These are phyloP conservation scores for Neopestalotiopsis clavispora DNA, from an alignment of 2,329 filamentous ascomycete genomes.

Conservation along the genomic window DNA sequence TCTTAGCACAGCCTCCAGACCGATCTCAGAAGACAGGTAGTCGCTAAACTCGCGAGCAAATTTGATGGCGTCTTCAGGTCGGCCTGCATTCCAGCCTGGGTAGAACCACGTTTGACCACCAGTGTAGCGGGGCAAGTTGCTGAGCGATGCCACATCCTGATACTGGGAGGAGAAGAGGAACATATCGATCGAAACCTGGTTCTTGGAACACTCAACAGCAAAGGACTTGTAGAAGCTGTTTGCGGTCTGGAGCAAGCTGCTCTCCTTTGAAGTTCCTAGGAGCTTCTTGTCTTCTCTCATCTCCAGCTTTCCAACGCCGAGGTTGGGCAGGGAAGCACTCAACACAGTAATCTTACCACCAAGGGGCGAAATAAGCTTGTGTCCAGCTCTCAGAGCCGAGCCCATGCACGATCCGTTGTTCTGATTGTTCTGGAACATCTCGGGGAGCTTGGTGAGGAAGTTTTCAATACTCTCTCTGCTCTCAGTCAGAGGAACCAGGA, in stretches of 20 bases:
- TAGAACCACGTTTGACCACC: conserved; percentile 99
- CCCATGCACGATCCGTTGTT: conserved; percentile 93
- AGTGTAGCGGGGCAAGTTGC: conserved; percentile 93
- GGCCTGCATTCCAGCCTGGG: conserved; percentile 93
- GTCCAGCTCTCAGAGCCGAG: conserved; percentile 86
- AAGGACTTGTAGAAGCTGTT: conserved; percentile 99
- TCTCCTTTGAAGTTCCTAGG: conserved; percentile 92
- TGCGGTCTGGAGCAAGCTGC: conserved; percentile 81
- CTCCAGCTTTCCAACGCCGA: conserved; percentile 87
- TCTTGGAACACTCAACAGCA: conserved; percentile 97
- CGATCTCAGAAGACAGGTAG: conserved; percentile 95
- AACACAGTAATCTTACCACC: conserved; percentile 95
- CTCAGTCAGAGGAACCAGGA: conserved; percentile 87
- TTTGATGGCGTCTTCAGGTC: conserved; percentile 95
- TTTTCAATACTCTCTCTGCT: conserved; percentile 89
- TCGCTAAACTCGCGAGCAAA: conserved; percentile 97
- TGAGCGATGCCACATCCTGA: conserved; percentile 95
- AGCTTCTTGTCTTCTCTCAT: conserved; percentile 97
- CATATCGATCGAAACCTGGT: conserved; percentile 98
- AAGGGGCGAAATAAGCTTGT: conserved; percentile 92
- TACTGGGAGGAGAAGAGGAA: conserved; percentile 96
- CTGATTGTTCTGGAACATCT: conserved; percentile 96
- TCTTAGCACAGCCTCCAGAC: conserved; percentile 91
- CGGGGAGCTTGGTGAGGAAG: conserved; percentile 88
- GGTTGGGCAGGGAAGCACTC: conserved; percentile 86